Evolutionary conservation across 352 stramenopile genomes (phyloP).

Genomic region (Globisporangium barbulae): DNA sequence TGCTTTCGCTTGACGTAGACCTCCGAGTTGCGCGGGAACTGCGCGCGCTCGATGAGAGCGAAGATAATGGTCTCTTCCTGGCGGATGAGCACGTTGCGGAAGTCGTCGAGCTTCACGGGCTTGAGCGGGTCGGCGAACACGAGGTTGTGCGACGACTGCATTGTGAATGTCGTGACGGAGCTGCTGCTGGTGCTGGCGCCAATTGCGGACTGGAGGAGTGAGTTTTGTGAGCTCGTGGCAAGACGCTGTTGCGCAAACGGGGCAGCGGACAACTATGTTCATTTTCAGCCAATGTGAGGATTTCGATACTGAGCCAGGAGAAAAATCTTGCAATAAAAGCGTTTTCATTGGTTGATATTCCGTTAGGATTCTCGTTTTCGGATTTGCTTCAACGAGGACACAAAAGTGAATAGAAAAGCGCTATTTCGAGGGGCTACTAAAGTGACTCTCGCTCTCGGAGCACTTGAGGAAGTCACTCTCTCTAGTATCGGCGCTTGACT

Average conservation of each 20-base stretch:
- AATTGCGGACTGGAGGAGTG: constrained; percentile 1
- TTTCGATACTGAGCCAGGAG: background rate
- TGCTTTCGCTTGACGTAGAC: constrained; percentile 93
- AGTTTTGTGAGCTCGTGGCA: background rate
- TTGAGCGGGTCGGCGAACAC: constrained; percentile 65
- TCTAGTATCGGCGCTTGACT: constrained; percentile 68
- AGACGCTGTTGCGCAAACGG: constrained; percentile 16
- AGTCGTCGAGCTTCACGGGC: constrained; percentile 83
- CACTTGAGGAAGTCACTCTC: background rate
- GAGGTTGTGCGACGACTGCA: constrained; percentile 61
- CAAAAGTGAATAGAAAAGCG: constrained; percentile 2
- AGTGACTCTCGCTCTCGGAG: background rate
- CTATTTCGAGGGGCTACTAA: background rate
- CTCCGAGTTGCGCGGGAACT: constrained; percentile 94
- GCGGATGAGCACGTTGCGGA: constrained; percentile 86
- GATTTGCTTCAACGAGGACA: background rate
- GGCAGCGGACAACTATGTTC: background rate
- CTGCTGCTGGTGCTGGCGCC: background rate
- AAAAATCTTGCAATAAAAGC: constrained; percentile 10
- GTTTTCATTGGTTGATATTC: constrained; percentile 5
- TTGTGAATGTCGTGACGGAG: constrained; percentile 9
- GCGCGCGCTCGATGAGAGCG: constrained; percentile 97
- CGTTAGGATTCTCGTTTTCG: background rate
- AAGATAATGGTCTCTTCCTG: constrained; percentile 99
- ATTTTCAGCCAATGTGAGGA: constrained; percentile 6